Conservation (phyloP, 129 eudicot species). For the Arctium minus region DNA sequence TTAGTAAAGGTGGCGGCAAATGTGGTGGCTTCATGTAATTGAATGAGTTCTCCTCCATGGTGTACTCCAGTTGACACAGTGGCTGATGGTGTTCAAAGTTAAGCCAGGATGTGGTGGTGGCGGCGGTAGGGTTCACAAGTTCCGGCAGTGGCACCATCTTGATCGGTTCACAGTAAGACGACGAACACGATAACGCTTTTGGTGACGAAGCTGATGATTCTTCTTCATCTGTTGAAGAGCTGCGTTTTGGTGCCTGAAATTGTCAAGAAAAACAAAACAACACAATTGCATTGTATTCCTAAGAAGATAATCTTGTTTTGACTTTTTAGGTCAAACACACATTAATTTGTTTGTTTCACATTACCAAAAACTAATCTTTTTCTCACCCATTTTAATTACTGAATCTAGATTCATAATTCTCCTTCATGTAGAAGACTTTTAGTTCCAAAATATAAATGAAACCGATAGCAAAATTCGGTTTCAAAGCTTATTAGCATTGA, state of each 20-base stretch:
- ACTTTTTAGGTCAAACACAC: conserved; percentile 11
- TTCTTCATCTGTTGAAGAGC: conserved; percentile 56
- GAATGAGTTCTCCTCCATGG: conserved; percentile 28
- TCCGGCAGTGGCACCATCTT: conserved; percentile 47
- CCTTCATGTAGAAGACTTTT: background rate
- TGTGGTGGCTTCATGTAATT: conserved; percentile 7
- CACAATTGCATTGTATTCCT: background rate
- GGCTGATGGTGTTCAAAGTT: conserved; percentile 33
- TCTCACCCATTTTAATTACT: background rate
- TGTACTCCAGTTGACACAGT: conserved; percentile 20
- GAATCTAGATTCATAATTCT: background rate
- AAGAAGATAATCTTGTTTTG: background rate
- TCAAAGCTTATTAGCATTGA: background rate
- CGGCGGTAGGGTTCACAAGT: conserved; percentile 15
- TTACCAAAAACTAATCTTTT: background rate
- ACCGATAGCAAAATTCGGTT: background rate
- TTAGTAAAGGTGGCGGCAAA: conserved; percentile 12
- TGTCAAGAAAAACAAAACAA: background rate
- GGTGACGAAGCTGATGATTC: conserved; percentile 42
- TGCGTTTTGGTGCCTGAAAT: conserved; percentile 55
- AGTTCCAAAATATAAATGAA: too few species aligned
- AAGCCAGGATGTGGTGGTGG: conserved; percentile 10
- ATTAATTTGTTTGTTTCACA: background rate
- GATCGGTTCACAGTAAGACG: conserved; percentile 38
- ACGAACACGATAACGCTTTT: conserved; percentile 39